phyloP scores from a whole-genome alignment of 2,329 filamentous ascomycete species.

The Colletotrichum lindemuthianum region DNA sequence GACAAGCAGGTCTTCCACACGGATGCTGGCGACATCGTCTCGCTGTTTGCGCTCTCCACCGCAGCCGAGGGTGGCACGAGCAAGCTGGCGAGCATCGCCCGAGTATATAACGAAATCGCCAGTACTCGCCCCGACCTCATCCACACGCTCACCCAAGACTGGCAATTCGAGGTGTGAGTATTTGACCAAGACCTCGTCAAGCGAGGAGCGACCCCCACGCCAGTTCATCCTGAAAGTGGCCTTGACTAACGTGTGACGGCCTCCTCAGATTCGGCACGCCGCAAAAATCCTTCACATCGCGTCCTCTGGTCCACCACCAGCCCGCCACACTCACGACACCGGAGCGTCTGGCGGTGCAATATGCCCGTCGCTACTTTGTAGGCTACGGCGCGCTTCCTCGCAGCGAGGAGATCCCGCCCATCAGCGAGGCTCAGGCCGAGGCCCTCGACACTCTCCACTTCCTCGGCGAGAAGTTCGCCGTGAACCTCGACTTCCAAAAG shows the following conservation, averaged over 20 bases:
- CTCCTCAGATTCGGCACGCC: slow-evolving; percentile 60
- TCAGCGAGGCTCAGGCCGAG: slow-evolving; percentile 63
- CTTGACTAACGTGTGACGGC: background rate
- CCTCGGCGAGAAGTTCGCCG: slow-evolving; percentile 56
- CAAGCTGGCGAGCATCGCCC: slow-evolving; percentile 65
- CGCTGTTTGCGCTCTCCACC: slow-evolving; percentile 65
- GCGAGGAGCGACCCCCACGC: background rate
- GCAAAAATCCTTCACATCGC: slow-evolving; percentile 54
- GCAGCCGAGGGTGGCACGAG: slow-evolving; percentile 65
- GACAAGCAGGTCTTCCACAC: slow-evolving; percentile 73
- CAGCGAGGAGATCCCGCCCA: slow-evolving; percentile 63
- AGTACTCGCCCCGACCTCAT: slow-evolving; percentile 70
- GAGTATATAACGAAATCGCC: slow-evolving; percentile 72
- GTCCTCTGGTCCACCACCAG: slow-evolving; percentile 67
- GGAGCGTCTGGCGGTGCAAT: slow-evolving; percentile 68
- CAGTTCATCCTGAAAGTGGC: too few relatives aligned
- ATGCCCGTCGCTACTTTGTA: slow-evolving; percentile 67
- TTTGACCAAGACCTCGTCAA: slow-evolving; percentile 12
- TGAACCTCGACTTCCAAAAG: slow-evolving; percentile 57
- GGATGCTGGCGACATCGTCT: slow-evolving; percentile 68
- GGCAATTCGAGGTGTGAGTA: slow-evolving; percentile 56
- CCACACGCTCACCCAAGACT: slow-evolving; percentile 62
- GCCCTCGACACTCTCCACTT: slow-evolving; percentile 63
- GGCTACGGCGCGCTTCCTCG: slow-evolving; percentile 66
- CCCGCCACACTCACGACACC: slow-evolving; percentile 55